phyloP scores from a whole-genome alignment of 2,329 filamentous ascomycete species.

The Sclerotiophoma versabilis region DNA sequence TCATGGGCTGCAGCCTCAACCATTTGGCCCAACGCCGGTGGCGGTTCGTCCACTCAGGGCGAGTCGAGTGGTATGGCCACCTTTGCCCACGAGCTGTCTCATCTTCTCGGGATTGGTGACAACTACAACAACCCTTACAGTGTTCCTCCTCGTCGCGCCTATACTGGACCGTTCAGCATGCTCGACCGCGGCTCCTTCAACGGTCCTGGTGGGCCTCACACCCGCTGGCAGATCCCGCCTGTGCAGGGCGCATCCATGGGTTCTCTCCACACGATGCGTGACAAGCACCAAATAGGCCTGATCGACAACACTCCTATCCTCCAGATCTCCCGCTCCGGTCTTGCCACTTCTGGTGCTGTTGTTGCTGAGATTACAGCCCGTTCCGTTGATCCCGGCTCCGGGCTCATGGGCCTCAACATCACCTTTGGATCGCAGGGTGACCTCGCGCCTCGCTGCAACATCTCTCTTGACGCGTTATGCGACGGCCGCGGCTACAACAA shows the following conservation, averaged over 20 bases:
- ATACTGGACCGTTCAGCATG: conserved; percentile 63
- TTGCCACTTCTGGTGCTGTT: conserved; percentile 55
- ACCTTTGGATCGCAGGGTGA: conserved; percentile 52
- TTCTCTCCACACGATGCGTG: conserved; percentile 61
- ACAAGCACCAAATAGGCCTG: conserved; percentile 61
- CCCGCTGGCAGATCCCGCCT: conserved; percentile 61
- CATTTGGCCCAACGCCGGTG: conserved; percentile 63
- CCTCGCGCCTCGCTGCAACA: conserved; percentile 55
- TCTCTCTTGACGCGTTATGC: conserved; percentile 55
- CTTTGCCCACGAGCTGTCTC: conserved; percentile 62
- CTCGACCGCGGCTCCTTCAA: conserved; percentile 61
- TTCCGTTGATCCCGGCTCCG: conserved; percentile 51
- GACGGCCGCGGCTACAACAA: conserved; percentile 60
- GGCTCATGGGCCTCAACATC: conserved; percentile 59
- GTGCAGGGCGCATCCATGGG: conserved; percentile 59
- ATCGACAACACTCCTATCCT: conserved; percentile 55
- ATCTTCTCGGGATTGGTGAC: conserved; percentile 61
- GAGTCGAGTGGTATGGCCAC: conserved; percentile 62
- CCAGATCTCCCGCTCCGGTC: conserved; percentile 53
- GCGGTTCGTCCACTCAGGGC: conserved; percentile 61
- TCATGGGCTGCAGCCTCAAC: conserved; percentile 60
- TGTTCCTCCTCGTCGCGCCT: conserved; percentile 55
- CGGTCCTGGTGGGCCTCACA: conserved; percentile 62
- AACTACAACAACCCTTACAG: conserved; percentile 65
- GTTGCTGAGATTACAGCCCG: conserved; percentile 58